Percentiles rank a stretch among this genome's conserved stretches.
Conservation (phyloP, 257 asterid genomes). For the Vinca minor region DNA sequence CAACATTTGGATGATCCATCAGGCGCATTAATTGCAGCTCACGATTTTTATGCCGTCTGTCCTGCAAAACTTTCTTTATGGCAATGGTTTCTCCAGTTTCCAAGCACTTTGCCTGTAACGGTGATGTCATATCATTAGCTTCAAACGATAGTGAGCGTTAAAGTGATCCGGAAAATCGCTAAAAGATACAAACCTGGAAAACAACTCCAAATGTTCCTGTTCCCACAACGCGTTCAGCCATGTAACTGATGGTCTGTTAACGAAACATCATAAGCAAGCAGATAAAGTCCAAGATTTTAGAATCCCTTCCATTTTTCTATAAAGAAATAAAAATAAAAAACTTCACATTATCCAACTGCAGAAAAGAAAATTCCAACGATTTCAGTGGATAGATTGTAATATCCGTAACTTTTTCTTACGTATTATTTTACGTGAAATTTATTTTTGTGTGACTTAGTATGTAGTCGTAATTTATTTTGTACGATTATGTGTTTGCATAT, state of each 20-base stretch:
- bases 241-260: slow-evolving; percentile 88
- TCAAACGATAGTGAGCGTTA: not conserved
- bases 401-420: too few relatives aligned
- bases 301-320: not conserved
- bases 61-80: slow-evolving; percentile 87
- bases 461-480: too few relatives aligned
- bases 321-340: too few relatives aligned
- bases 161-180: not conserved
- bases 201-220: slow-evolving; percentile 91
- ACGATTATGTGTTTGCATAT: too few relatives aligned
- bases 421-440: too few relatives aligned
- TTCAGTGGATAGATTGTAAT: too few relatives aligned
- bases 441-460: too few relatives aligned
- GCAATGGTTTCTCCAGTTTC: slow-evolving; percentile 91
- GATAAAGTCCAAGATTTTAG: not conserved
- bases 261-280: slow-evolving; percentile 26
- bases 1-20: slow-evolving; percentile 82
- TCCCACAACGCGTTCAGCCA: slow-evolving; percentile 96
- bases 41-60: slow-evolving; percentile 82
- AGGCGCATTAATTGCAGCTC: slow-evolving; percentile 88
- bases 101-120: slow-evolving; percentile 80
- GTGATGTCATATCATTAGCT: slow-evolving; percentile 16
- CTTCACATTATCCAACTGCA: not conserved
- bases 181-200: slow-evolving; percentile 54
- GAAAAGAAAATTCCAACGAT: slow-evolving; percentile 1